Conservation (phyloP, 257 asterid genomes). For the Penstemon davidsonii region DNA sequence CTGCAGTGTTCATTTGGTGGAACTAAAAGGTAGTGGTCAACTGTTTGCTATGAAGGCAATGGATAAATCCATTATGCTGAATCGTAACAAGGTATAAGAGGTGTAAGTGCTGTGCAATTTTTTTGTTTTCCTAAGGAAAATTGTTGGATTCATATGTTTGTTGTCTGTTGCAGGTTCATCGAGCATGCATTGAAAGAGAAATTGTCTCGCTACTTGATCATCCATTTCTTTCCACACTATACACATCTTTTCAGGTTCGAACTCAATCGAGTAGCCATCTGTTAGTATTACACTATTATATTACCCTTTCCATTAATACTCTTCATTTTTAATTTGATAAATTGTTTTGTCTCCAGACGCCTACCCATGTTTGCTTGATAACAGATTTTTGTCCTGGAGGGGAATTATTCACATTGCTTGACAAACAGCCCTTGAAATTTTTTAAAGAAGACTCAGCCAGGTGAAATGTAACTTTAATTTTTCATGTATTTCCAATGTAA, state of each 20-base stretch:
- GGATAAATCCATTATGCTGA: constrained; percentile 92
- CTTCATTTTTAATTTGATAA: constrained; percentile 30
- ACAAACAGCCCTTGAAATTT: constrained; percentile 91
- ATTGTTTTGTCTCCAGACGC: constrained; percentile 61
- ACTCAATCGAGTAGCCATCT: constrained; percentile 14
- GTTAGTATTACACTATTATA: no score
- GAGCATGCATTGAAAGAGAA: constrained; percentile 95
- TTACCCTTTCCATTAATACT: constrained; percentile 6
- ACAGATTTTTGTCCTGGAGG: constrained; percentile 98
- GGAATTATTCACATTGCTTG: constrained; percentile 88
- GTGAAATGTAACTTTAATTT: constrained; percentile 32
- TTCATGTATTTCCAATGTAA: no score
- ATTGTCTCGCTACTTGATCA: constrained; percentile 87
- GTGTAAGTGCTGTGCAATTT: no score
- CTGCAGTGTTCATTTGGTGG: constrained; percentile 98
- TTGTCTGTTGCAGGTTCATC: constrained; percentile 68
- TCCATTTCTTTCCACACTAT: constrained; percentile 94
- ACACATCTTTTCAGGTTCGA: constrained; percentile 88
- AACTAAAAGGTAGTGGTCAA: constrained; percentile 66
- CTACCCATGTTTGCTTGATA: constrained; percentile 95
- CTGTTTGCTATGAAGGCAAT: constrained; percentile 97
- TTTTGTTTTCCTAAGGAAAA: no score
- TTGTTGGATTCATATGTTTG: no score
- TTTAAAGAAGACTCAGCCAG: constrained; percentile 96
- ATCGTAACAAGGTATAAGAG: constrained; percentile 78